These are phyloP conservation scores for Suillus plorans DNA, from an alignment of 768 basidiomycete genomes.

Conservation along the genomic window DNA sequence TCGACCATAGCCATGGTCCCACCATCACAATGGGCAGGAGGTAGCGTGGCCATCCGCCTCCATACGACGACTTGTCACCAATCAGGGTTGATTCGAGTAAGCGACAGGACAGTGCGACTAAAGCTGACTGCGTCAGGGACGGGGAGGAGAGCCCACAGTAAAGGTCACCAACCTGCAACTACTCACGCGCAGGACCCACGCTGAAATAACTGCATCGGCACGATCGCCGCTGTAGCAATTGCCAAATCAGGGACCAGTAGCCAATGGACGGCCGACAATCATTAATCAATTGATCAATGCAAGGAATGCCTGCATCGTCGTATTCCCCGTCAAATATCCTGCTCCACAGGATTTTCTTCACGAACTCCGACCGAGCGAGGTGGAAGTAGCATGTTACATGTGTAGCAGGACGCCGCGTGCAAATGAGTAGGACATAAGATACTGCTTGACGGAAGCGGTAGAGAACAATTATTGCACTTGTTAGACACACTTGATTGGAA, in stretches of 20 bases:
- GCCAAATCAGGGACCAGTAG: slow-evolving; percentile 5
- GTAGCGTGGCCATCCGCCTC: neutral
- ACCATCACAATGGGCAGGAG: neutral
- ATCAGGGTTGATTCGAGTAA: neutral
- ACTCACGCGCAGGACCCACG: slow-evolving; percentile 1
- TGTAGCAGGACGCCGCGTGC: slow-evolving; percentile 17
- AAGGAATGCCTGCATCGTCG: slow-evolving; percentile 2
- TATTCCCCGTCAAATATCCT: slow-evolving; percentile 3
- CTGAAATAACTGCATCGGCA: slow-evolving; percentile 8
- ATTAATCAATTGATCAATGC: neutral
- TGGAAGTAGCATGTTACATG: slow-evolving; percentile 22
- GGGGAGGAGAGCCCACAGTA: neutral
- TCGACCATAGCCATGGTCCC: neutral
- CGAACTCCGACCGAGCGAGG: slow-evolving; percentile 13
- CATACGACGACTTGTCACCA: neutral
- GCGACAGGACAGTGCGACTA: slow-evolving; percentile 1
- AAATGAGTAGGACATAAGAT: slow-evolving; percentile 29
- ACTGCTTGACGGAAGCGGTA: slow-evolving; percentile 26
- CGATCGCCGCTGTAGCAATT: neutral
- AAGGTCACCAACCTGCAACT: slow-evolving; percentile 2
- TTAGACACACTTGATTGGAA: slow-evolving; percentile 18
- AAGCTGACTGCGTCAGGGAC: neutral
- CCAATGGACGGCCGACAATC: slow-evolving; percentile 3
- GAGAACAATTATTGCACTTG: slow-evolving; percentile 30
- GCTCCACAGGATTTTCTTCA: slow-evolving; percentile 8